These are phyloP conservation scores for Penicillium chermesinum DNA, from an alignment of 495 filamentous ascomycete species.

Conservation along the genomic window DNA sequence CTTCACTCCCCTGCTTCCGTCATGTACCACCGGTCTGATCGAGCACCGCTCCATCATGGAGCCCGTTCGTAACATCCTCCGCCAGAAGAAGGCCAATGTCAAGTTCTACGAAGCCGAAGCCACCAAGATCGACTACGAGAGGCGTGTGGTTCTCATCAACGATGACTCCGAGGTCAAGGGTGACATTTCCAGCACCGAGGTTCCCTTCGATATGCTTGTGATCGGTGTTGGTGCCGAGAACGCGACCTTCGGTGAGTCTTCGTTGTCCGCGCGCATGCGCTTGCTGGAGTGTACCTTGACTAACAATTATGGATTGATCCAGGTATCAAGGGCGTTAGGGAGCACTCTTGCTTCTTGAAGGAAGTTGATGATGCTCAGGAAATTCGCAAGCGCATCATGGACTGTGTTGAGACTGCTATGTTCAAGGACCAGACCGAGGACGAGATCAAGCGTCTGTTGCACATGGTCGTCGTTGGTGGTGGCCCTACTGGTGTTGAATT, in stretches of 20 bases:
- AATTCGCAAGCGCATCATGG: constrained; percentile 98
- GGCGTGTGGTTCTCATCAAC: constrained; percentile 79
- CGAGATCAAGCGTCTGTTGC: constrained; percentile 87
- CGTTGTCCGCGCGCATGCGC: neutral
- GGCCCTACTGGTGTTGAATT: constrained; percentile 98
- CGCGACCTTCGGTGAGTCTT: constrained; percentile 79
- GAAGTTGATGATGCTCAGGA: constrained; percentile 92
- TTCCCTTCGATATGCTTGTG: constrained; percentile 97
- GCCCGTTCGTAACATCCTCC: constrained; percentile 88
- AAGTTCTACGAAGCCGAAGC: constrained; percentile 98
- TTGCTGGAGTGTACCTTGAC: neutral
- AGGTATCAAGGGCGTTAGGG: constrained; percentile 88
- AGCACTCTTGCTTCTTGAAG: constrained; percentile 97
- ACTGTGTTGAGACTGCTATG: constrained; percentile 95
- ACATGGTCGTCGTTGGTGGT: constrained; percentile 99
- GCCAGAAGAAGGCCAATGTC: constrained; percentile 84
- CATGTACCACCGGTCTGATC: constrained; percentile 93
- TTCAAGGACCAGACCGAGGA: constrained; percentile 95
- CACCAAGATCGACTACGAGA: constrained; percentile 90
- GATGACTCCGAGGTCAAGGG: constrained; percentile 94
- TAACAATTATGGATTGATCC: constrained; percentile 6
- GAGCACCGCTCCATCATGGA: constrained; percentile 99
- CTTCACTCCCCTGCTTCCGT: constrained; percentile 94
- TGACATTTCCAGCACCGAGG: constrained; percentile 72
- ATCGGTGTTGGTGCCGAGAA: constrained; percentile 97